Conservation (phyloP, 1,284 basidiomycete genomes). For the Volvariella surrecta region DNA sequence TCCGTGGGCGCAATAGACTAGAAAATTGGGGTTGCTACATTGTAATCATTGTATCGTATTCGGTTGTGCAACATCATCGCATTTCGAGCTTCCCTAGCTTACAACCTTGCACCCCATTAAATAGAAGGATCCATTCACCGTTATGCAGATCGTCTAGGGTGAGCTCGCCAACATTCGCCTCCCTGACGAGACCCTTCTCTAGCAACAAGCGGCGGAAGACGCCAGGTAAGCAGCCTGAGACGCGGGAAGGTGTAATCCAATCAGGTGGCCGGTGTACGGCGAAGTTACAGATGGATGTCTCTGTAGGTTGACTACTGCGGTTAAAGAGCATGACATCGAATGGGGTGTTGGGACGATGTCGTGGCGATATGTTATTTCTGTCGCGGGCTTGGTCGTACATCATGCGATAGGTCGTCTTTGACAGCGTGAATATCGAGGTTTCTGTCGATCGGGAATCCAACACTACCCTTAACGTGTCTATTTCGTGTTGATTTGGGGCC, state of each 20-base stretch:
- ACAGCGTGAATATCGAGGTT: slow-evolving; percentile 46
- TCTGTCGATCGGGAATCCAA: slow-evolving; percentile 47
- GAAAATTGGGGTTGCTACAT: neutral
- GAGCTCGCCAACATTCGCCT: slow-evolving; percentile 33
- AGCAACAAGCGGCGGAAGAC: slow-evolving; percentile 59
- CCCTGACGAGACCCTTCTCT: slow-evolving; percentile 42
- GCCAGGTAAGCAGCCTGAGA: slow-evolving; percentile 61
- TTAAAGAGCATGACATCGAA: slow-evolving; percentile 64
- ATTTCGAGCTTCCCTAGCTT: slow-evolving; percentile 35
- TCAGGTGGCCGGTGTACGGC: slow-evolving; percentile 44
- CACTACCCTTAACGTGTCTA: slow-evolving; percentile 5
- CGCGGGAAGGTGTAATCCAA: slow-evolving; percentile 59
- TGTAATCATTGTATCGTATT: neutral
- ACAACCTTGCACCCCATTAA: slow-evolving; percentile 66
- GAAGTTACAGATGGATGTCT: slow-evolving; percentile 62
- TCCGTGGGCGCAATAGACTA: neutral
- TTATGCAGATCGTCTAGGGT: slow-evolving; percentile 32
- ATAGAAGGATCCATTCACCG: slow-evolving; percentile 58
- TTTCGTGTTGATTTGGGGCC: slow-evolving; percentile 22
- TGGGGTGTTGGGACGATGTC: slow-evolving; percentile 16
- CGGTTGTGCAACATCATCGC: slow-evolving; percentile 1
- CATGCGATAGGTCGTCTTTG: slow-evolving; percentile 60
- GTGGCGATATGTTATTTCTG: slow-evolving; percentile 36
- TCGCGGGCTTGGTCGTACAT: slow-evolving; percentile 53
- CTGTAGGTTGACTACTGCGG: slow-evolving; percentile 38